phyloP scores from a whole-genome alignment of 331 rosid species.

The Quercus phellos region DNA sequence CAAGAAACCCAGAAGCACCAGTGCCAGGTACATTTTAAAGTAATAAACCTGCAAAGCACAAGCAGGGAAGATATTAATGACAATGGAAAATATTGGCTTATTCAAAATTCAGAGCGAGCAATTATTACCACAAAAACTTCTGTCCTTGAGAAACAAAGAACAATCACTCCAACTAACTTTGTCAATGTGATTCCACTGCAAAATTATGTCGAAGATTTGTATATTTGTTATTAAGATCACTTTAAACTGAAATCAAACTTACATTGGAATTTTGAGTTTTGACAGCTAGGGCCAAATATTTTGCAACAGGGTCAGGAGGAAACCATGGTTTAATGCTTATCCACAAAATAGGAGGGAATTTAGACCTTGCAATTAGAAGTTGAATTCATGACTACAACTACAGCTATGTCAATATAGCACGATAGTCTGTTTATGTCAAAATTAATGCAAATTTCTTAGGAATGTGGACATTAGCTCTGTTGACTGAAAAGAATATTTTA shows the following conservation, averaged over 20 bases:
- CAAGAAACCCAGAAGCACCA: constrained; percentile 93
- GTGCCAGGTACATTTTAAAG: constrained; percentile 87
- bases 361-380: neutral
- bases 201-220: neutral
- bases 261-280: neutral
- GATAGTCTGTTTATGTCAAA: neutral
- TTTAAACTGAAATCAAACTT: neutral
- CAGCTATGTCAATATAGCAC: neutral
- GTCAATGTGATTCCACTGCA: constrained; percentile 94
- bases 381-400: neutral
- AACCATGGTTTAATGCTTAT: neutral
- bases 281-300: neutral
- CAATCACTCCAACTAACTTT: constrained; percentile 90
- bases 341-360: neutral
- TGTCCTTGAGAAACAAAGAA: constrained; percentile 92
- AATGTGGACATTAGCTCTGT: neutral
- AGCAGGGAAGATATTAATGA: neutral
- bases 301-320: neutral
- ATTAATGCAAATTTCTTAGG: neutral
- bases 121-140: constrained; percentile 92
- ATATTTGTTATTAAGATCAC: neutral
- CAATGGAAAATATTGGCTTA: neutral
- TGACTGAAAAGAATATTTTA: constrained; percentile 6
- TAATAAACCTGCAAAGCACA: constrained; percentile 74
- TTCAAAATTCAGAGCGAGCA: constrained; percentile 11